Conservation (phyloP, 2,329 filamentous ascomycete species). For the Fusarium floridanum region DNA sequence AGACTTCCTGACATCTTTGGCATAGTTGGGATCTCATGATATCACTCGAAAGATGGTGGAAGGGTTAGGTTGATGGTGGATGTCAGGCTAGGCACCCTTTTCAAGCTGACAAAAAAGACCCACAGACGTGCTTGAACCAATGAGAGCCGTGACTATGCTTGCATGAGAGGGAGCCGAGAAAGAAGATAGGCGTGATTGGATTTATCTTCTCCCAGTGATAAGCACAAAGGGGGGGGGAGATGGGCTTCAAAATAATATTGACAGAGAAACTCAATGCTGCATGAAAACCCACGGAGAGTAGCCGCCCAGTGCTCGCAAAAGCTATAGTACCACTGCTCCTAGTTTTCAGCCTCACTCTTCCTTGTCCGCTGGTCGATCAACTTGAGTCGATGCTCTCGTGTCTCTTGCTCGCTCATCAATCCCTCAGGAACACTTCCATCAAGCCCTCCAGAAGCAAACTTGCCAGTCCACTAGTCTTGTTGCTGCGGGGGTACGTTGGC, state of each 20-base stretch:
- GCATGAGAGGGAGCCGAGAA: neutral
- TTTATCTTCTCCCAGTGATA: neutral
- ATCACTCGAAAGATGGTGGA: neutral
- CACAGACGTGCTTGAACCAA: neutral
- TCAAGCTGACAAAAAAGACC: neutral
- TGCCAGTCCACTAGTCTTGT: neutral
- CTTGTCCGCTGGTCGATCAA: conserved; percentile 8
- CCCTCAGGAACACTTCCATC: neutral
- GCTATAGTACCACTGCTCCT: neutral
- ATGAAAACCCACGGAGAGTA: neutral
- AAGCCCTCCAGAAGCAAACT: neutral
- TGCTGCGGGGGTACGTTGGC: conserved; percentile 4
- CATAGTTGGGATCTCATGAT: neutral
- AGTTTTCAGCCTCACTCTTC: neutral
- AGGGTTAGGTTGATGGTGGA: neutral
- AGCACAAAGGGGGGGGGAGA: neutral
- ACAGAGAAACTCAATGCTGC: neutral
- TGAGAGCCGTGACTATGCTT: neutral
- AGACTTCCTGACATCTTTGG: neutral
- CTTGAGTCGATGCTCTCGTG: neutral
- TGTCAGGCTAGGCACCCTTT: neutral
- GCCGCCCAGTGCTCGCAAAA: conserved; percentile 11
- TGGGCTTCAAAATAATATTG: neutral
- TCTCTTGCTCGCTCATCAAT: neutral
- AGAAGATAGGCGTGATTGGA: neutral